Evolutionary conservation across 2,329 filamentous ascomycete species (phyloP).

Genomic region (Exophiala oligosperma): DNA sequence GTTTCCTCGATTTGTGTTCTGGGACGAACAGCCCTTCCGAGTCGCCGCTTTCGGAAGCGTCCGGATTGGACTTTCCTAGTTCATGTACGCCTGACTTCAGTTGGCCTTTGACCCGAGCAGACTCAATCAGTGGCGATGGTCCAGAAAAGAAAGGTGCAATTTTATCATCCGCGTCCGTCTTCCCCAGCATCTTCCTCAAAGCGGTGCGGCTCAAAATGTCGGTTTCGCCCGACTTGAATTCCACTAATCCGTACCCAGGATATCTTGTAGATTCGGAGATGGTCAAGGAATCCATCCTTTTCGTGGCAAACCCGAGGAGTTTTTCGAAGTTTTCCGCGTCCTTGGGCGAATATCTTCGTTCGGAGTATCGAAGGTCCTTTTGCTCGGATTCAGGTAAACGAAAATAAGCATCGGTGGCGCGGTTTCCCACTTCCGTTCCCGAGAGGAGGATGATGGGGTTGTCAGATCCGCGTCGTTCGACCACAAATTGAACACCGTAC

Average conservation of each 20-base stretch:
- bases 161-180: constrained; percentile 1
- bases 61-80: background rate
- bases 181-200: background rate
- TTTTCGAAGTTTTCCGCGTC: constrained; percentile 1
- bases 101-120: background rate
- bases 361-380: constrained; percentile 1
- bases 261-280: background rate
- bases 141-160: background rate
- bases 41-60: background rate
- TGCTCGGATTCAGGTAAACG: background rate
- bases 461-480: background rate
- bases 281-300: background rate
- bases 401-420: background rate
- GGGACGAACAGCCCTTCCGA: background rate
- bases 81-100: no score
- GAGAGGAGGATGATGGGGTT: constrained; percentile 1
- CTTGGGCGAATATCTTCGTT: background rate
- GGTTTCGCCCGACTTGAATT: background rate
- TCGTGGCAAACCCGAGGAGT: constrained; percentile 2
- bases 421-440: background rate
- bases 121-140: background rate
- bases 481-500: constrained; percentile 2
- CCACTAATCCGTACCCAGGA: background rate
- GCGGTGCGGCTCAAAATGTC: background rate
- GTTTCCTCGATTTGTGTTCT: background rate